phyloP scores from a whole-genome alignment of 805 yeast species.

The Myxozyma vanderwaltii region DNA sequence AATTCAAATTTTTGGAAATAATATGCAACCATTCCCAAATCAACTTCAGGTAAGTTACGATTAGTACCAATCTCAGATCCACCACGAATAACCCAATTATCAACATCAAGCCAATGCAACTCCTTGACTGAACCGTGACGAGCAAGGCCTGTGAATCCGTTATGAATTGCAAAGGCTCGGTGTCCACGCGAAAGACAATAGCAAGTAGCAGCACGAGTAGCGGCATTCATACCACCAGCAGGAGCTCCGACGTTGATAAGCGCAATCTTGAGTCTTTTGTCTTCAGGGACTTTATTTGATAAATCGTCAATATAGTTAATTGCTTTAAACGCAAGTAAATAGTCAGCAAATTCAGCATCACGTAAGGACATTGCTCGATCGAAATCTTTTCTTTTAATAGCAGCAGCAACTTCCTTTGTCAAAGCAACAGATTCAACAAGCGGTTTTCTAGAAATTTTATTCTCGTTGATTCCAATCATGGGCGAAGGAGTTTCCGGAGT shows the following conservation, averaged over 20 bases:
- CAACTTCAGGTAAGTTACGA: slow-evolving; percentile 78
- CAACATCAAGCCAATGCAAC: slow-evolving; percentile 81
- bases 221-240: slow-evolving; percentile 93
- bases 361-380: slow-evolving; percentile 83
- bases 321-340: slow-evolving; percentile 68
- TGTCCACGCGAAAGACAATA: slow-evolving; percentile 91
- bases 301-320: slow-evolving; percentile 67
- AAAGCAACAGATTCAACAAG: slow-evolving; percentile 85
- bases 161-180: slow-evolving; percentile 83
- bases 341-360: slow-evolving; percentile 85
- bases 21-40: slow-evolving; percentile 88
- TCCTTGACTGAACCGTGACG: slow-evolving; percentile 82
- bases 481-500: slow-evolving; percentile 94
- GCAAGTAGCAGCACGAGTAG: slow-evolving; percentile 84
- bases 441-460: slow-evolving; percentile 80
- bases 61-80: slow-evolving; percentile 98
- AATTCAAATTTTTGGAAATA: slow-evolving; percentile 85
- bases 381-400: slow-evolving; percentile 77
- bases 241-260: slow-evolving; percentile 96
- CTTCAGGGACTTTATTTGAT: slow-evolving; percentile 59
- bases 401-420: slow-evolving; percentile 87
- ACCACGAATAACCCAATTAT: slow-evolving; percentile 84
- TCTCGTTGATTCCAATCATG: slow-evolving; percentile 85
- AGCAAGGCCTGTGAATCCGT: slow-evolving; percentile 89
- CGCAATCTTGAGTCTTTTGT: slow-evolving; percentile 71